Base-by-base conservation (phyloP, 2,329 filamentous ascomycete genomes). In the Emmonsiellopsis sp. region DNA sequence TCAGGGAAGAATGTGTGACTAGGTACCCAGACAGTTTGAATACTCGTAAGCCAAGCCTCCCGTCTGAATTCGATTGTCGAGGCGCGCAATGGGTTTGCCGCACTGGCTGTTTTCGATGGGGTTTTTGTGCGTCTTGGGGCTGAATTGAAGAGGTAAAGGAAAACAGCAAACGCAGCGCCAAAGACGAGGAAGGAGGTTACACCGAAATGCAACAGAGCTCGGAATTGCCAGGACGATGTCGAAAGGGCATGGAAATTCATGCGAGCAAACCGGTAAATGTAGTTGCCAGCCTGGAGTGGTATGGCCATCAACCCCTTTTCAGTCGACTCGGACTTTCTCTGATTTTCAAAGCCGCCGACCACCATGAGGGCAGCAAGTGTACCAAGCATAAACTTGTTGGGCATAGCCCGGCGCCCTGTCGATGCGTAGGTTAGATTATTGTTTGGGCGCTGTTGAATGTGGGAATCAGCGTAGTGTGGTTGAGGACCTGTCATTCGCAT, bases 321-420 rank as follows among this genome's bases (percentile, higher is more conserved):
- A 5, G 83, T 76, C 1, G 77, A 77, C 61, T 82, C 44, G 0
- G 63, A 57, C 80, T 65, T 82, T 70, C 69, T 89, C 81, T 60
- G 84, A 73, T 65, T 86, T 80, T 78, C 77, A 53, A 91, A 77
- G 1, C 88, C 89, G 71, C 96, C 90, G 60, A 95, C 73, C 36
- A 96, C 79, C 91, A 97, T 95, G 14, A 97, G 76, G 11, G 89
- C 90, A 27, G 91, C 92, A 55, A 97, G 79, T 14, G 91, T 92
- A 42, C 92, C 92, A 5, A 96, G 84, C 88, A 96, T 93, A 59
- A 96, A 78, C 71, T 94, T 95, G 63, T 79, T 81, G 61, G 74
- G 69, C 56, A 83, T 71, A 59, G 78, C 74, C 54, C 72, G 69
- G 53, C 68, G 67, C 58, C 67, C 65, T 37, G 72, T 39, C 55